Base-by-base conservation (phyloP, 108 stramenopile species). In the Phaeodactylum tricornutum region DNA sequence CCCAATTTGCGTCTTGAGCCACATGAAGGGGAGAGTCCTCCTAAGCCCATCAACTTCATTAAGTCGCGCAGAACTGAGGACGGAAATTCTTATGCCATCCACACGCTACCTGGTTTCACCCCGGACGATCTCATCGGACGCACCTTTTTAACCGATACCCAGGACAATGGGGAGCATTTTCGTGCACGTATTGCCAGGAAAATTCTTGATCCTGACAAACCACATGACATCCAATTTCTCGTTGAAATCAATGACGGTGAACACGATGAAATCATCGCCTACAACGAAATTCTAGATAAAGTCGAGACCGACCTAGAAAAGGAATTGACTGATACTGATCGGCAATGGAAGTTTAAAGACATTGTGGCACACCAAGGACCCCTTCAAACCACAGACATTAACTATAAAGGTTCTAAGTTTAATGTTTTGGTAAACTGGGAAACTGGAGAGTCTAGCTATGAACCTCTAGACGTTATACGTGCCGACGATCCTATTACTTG, bases 351-450 rank as follows among this genome's bases (percentile, higher is more conserved):
- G 44, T 45, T 45, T 21, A 45, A 45, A 22, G 19, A 4, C 21
- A 45, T 45, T 8, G 4, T 45, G 3, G 23, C 44, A 26, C 44
- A 45, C 19, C 24, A 45, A 45, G 60, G 60, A 15, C 60, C 60
- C 4, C 26, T 62, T 8, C 7, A 6, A 1, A 23, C 25, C 3
- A 17, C 19, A 17, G 33, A 57, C 29, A 29, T 28, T 3, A 16
- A 26, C 2, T 65, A 52, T 30, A 65, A 58, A 21, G 58, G 58
- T 43, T 49, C 47, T 19, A 47, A 30, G 16, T 62, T 29, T 31
- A 70, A 70, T 41, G 57, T 70, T 4, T 8, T 20, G 17, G 31
- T 62, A 1, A 29, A 69, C 19, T 62, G 61, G 61, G 61, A 50
- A 29, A 47, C 44, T 21, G 56, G 48, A 16, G 42, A 50, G 35